phyloP scores from a whole-genome alignment of 2,329 filamentous ascomycete genomes.

The Phyllachora maydis region DNA sequence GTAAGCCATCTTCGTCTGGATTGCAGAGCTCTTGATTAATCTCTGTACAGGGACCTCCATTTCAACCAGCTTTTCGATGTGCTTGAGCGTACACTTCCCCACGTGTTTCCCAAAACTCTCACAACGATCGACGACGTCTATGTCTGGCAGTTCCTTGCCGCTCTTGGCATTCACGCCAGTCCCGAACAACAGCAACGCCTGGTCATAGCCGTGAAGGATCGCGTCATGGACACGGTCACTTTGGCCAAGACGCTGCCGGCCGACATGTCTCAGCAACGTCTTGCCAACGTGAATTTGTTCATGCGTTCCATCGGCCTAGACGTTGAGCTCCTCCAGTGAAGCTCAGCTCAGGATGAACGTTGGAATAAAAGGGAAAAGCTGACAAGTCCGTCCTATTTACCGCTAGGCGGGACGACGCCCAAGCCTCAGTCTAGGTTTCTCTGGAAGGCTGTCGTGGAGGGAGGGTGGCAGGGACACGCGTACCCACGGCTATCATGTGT shows the following conservation, averaged over 20 bases:
- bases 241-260: conserved; percentile 77
- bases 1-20: conserved; percentile 18
- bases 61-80: conserved; percentile 79
- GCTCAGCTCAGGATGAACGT: too few species aligned
- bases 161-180: conserved; percentile 80
- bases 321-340: conserved; percentile 48
- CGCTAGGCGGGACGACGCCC: conserved; percentile 1
- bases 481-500: too few species aligned
- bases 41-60: conserved; percentile 37
- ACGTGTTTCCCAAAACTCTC: conserved; percentile 82
- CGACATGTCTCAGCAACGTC: conserved; percentile 63
- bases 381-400: not conserved
- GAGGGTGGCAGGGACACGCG: too few species aligned
- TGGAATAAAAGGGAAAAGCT: conserved; percentile 1
- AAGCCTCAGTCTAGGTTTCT: too few species aligned
- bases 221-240: conserved; percentile 85
- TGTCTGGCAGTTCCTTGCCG: conserved; percentile 93
- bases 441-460: too few species aligned
- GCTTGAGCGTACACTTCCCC: conserved; percentile 63
- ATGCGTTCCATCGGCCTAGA: conserved; percentile 98
- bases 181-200: conserved; percentile 90
- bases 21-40: conserved; percentile 10
- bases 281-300: conserved; percentile 90
- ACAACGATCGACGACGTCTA: conserved; percentile 85
- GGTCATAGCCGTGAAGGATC: conserved; percentile 90